These are phyloP conservation scores for Lodderomyces parapsilosis DNA, from an alignment of 1,139 yeast species.

Conservation along the genomic window DNA sequence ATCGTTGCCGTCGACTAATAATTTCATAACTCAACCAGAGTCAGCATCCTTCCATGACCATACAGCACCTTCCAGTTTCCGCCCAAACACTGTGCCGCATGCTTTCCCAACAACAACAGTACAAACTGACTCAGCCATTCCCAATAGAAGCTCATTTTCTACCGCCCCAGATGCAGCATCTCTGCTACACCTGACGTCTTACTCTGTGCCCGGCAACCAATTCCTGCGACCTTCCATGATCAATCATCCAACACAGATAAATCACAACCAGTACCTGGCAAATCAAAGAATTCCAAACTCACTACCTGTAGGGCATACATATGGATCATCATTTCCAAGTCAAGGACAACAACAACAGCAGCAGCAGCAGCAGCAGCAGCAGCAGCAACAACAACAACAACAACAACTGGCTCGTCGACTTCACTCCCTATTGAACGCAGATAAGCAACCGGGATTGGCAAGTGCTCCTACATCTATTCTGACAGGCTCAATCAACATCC, in stretches of 20 bases:
- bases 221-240: constrained; percentile 17
- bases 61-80: constrained; percentile 12
- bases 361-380: constrained; percentile 6
- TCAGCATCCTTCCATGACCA: constrained; percentile 5
- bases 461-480: constrained; percentile 11
- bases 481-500: constrained; percentile 2
- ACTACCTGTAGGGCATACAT: constrained; percentile 11
- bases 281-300: constrained; percentile 4
- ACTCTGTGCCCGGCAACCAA: constrained; percentile 5
- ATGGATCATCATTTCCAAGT: constrained; percentile 15
- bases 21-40: constrained; percentile 14
- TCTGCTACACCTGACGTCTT: constrained; percentile 6
- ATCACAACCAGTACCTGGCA: not conserved
- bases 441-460: constrained; percentile 8
- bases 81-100: constrained; percentile 26
- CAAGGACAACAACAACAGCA: constrained; percentile 3
- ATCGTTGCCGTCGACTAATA: constrained; percentile 15
- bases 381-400: constrained; percentile 5
- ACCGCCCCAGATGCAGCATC: constrained; percentile 10
- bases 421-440: constrained; percentile 7
- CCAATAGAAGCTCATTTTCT: constrained; percentile 8
- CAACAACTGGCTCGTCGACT: constrained; percentile 7
- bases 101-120: constrained; percentile 46
- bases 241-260: constrained; percentile 1
- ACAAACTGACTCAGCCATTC: constrained; percentile 10